Conservation (phyloP, 2,329 filamentous ascomycete species). For the Microdochium bolleyi region DNA sequence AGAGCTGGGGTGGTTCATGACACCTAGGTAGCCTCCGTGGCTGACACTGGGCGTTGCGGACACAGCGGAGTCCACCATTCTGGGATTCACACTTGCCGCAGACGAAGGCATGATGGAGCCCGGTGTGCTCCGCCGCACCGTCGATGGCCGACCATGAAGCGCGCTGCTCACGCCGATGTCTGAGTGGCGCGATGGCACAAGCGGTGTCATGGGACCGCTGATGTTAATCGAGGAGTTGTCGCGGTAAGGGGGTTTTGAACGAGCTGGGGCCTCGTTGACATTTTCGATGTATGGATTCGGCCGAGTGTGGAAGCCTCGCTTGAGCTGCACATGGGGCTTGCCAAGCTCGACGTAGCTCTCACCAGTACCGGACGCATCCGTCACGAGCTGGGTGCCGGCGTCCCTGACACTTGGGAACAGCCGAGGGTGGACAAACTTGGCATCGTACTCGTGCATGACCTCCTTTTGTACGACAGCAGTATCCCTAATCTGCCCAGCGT, state of each 20-base stretch:
- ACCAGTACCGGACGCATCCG: slow-evolving; percentile 30
- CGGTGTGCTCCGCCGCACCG: slow-evolving; percentile 66
- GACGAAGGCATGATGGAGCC: slow-evolving; percentile 7
- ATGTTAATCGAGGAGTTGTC: slow-evolving; percentile 23
- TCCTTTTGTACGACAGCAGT: slow-evolving; percentile 78
- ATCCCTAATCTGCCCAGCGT: slow-evolving; percentile 81
- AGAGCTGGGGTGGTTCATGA: slow-evolving; percentile 73
- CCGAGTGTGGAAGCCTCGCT: slow-evolving; percentile 70
- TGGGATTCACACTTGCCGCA: slow-evolving; percentile 19
- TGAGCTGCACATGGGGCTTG: slow-evolving; percentile 55
- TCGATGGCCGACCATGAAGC: slow-evolving; percentile 29
- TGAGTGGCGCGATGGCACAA: slow-evolving; percentile 14
- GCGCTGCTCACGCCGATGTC: slow-evolving; percentile 23
- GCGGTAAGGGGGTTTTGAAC: slow-evolving; percentile 37
- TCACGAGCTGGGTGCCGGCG: slow-evolving; percentile 72
- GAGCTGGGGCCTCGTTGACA: slow-evolving; percentile 46
- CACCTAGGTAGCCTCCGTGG: slow-evolving; percentile 67
- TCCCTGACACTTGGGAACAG: slow-evolving; percentile 71
- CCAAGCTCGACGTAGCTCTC: slow-evolving; percentile 38
- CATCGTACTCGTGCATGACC: slow-evolving; percentile 91
- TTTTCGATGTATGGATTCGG: slow-evolving; percentile 74
- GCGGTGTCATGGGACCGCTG: slow-evolving; percentile 8
- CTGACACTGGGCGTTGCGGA: slow-evolving; percentile 9
- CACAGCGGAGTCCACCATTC: background rate
- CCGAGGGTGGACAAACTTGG: slow-evolving; percentile 86